Evolutionary conservation across 306 rosid genomes (phyloP), one percentile per base, ranked within the genome.

Genomic region (Calophaca sinica): DNA sequence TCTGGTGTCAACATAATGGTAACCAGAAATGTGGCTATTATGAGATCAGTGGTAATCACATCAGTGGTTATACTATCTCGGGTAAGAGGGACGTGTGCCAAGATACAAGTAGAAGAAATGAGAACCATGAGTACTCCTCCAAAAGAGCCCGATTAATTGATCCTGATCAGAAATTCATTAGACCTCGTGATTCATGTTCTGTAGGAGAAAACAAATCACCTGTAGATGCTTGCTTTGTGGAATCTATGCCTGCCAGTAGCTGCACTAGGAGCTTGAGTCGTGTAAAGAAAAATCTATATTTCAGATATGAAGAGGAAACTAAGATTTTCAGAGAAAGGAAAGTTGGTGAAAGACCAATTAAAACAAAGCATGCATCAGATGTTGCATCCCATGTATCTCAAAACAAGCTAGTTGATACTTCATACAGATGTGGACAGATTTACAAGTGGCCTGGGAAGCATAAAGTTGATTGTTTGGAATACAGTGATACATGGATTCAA

Each of bases 401-500:
- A 70, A 67, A 74, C 70, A 84, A 83, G 60, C 73, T 59, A 58
- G 84, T 50, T 83, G 85, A 65, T 66, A 13, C 57, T 41, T 78
- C 87, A n/a, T 7, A 76, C 69, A 81, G 84, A 74, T 41, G 53
- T 80, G 79, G 70, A 62, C 76, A 81, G 63, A 73, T 51, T 80
- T 65, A 62, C 52, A 80, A 78, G 84, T 45, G 33, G 70, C 41
- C 64, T 46, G 62, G 80, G 75, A 76, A 80, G 42, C 66, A 53
- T 79, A 36, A 52, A 53, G 79, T 36, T 2, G 79, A 88, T 60
- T 20, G 61, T 59, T 63, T 69, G n/a, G 89, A 85, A 76, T 48
- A 14, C 69, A 85, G 79, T 14, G 98, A 94, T 66, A 91, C 86
- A 1, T 94, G 98, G 97, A 90, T 90, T 75, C 97, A 94, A 79